These are phyloP conservation scores for Corchorus capsularis DNA, from an alignment of 345 rosid genomes.

Conservation along the genomic window DNA sequence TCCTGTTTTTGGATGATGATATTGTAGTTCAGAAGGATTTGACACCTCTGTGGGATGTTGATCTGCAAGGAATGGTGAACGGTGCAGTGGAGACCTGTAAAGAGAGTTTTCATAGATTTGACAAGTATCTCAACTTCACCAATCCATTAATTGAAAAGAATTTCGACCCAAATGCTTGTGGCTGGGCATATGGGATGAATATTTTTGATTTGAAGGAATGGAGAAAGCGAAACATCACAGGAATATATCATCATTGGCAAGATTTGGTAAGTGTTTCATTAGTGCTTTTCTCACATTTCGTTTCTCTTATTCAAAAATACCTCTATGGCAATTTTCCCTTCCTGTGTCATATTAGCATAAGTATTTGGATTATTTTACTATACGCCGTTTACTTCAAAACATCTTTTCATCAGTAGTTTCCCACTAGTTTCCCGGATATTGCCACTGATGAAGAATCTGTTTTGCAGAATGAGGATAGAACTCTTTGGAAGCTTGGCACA, in stretches of 20 bases:
- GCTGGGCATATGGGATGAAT: slow-evolving; percentile 99
- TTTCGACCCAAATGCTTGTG: slow-evolving; percentile 81
- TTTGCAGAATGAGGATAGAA: slow-evolving; percentile 92
- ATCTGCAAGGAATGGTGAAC: slow-evolving; percentile 78
- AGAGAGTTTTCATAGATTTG: slow-evolving; percentile 93
- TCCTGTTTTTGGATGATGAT: slow-evolving; percentile 84
- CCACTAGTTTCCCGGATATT: neutral
- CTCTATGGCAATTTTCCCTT: neutral
- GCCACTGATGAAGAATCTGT: slow-evolving; percentile 20
- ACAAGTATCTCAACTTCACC: slow-evolving; percentile 97
- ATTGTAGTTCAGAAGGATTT: slow-evolving; percentile 86
- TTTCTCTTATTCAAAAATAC: neutral
- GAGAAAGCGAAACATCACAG: slow-evolving; percentile 83
- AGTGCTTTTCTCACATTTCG: neutral
- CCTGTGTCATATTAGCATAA: neutral
- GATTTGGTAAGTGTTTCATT: slow-evolving; percentile 60
- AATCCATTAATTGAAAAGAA: slow-evolving; percentile 76
- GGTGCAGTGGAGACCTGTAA: slow-evolving; percentile 93
- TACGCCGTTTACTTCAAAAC: neutral
- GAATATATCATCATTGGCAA: slow-evolving; percentile 95
- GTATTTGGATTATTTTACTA: neutral
- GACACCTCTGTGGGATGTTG: slow-evolving; percentile 75
- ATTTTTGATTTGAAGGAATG: slow-evolving; percentile 95
- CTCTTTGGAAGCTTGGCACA: slow-evolving; percentile 97
- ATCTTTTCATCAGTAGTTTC: neutral